Evolutionary conservation across 495 filamentous ascomycete species (phyloP).

Genomic region (Darksidea phi): DNA sequence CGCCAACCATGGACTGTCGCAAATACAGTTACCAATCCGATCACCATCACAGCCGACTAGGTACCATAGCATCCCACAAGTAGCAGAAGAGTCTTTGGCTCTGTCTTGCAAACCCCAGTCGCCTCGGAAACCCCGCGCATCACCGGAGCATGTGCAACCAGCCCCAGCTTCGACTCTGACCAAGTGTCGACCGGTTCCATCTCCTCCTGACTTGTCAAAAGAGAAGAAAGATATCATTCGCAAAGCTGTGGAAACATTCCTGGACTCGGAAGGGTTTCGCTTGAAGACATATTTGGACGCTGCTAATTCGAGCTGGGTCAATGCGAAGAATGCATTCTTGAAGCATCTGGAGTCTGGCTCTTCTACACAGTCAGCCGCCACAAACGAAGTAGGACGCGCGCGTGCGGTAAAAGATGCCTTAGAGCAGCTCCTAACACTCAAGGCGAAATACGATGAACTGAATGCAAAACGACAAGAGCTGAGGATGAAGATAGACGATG

Average conservation of each 20-base stretch:
- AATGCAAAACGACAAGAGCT: constrained; percentile 13
- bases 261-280: constrained; percentile 7
- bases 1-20: not conserved
- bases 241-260: constrained; percentile 14
- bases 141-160: constrained; percentile 2
- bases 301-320: constrained; percentile 15
- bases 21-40: constrained; percentile 8
- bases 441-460: constrained; percentile 2
- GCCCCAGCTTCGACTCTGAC: not conserved
- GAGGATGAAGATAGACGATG: constrained; percentile 13
- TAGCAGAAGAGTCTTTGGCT: not conserved
- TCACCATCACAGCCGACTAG: constrained; percentile 12
- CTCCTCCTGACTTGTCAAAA: constrained; percentile 13
- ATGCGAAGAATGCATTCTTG: constrained; percentile 2
- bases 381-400: constrained; percentile 1
- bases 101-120: not conserved
- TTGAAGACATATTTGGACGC: constrained; percentile 4
- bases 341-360: constrained; percentile 15
- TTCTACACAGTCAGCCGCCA: not conserved
- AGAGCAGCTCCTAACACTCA: constrained; percentile 7
- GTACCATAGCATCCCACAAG: not conserved
- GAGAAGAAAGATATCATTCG: constrained; percentile 2
- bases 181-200: not conserved
- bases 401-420: constrained; percentile 19
- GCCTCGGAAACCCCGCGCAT: not conserved